These are phyloP conservation scores for Solanum sparsipilum DNA, from an alignment of 257 asterid species.

Conservation along the genomic window DNA sequence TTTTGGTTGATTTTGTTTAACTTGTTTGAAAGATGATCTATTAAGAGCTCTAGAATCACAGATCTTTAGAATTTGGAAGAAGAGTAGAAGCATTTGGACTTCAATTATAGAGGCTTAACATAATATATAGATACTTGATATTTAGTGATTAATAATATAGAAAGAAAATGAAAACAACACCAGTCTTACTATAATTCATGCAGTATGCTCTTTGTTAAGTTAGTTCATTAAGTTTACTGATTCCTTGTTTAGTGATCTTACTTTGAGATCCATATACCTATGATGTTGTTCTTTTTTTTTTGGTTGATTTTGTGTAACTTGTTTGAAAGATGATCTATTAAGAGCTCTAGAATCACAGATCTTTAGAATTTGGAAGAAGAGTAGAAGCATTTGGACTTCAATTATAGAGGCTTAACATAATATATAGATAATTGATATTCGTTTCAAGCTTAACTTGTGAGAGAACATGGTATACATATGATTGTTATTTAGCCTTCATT, in stretches of 20 bases:
- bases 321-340: background rate
- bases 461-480: background rate
- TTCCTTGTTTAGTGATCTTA: background rate
- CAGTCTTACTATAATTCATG: background rate
- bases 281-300: background rate
- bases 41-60: background rate
- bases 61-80: background rate
- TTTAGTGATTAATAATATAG: background rate
- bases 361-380: background rate
- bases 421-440: background rate
- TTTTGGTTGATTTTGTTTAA: background rate
- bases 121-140: too few species aligned
- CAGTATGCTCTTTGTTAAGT: background rate
- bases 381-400: background rate
- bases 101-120: background rate
- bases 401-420: background rate
- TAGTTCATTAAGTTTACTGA: background rate
- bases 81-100: background rate
- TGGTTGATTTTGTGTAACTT: background rate
- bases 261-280: background rate
- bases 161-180: background rate
- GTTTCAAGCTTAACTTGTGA: background rate
- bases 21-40: background rate
- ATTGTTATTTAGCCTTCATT: background rate
- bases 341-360: background rate